phyloP scores from a whole-genome alignment of 805 yeast genomes.

The Candida ulmi region DNA sequence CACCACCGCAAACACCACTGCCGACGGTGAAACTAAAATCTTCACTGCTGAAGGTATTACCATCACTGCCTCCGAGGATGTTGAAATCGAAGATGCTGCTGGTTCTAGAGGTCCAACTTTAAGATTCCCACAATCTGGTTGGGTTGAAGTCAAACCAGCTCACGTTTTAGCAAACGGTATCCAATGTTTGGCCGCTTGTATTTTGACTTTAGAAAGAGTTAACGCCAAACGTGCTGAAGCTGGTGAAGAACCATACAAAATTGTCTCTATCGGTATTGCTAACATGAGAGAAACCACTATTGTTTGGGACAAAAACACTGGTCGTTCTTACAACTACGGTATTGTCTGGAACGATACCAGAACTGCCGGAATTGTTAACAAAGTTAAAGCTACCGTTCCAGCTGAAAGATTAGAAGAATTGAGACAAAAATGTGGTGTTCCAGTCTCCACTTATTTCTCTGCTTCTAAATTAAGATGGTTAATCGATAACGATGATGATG shows the following conservation, averaged over 20 bases:
- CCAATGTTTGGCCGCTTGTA: constrained; percentile 68
- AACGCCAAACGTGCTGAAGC: constrained; percentile 43
- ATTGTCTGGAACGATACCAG: constrained; percentile 96
- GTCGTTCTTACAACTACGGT: constrained; percentile 78
- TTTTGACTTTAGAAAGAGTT: constrained; percentile 48
- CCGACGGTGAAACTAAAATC: constrained; percentile 47
- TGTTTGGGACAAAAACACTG: constrained; percentile 82
- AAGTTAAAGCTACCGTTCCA: constrained; percentile 48
- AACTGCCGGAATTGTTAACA: constrained; percentile 65
- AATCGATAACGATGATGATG: constrained; percentile 67
- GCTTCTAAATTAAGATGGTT: constrained; percentile 89
- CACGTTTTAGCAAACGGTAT: constrained; percentile 76
- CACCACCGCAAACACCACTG: constrained; percentile 52
- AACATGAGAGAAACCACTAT: constrained; percentile 95
- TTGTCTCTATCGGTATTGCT: constrained; percentile 80
- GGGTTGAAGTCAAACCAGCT: constrained; percentile 92
- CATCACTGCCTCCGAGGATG: constrained; percentile 45
- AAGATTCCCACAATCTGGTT: constrained; percentile 74
- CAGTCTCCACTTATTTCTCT: constrained; percentile 86
- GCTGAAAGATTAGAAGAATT: constrained; percentile 52
- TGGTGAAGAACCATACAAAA: constrained; percentile 48
- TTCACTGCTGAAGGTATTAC: constrained; percentile 74
- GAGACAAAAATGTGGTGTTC: constrained; percentile 71
- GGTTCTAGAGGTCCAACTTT: constrained; percentile 58
- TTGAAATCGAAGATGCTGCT: constrained; percentile 54